Conservation (phyloP, 805 yeast species). For the Blastobotrys peoriensis region DNA sequence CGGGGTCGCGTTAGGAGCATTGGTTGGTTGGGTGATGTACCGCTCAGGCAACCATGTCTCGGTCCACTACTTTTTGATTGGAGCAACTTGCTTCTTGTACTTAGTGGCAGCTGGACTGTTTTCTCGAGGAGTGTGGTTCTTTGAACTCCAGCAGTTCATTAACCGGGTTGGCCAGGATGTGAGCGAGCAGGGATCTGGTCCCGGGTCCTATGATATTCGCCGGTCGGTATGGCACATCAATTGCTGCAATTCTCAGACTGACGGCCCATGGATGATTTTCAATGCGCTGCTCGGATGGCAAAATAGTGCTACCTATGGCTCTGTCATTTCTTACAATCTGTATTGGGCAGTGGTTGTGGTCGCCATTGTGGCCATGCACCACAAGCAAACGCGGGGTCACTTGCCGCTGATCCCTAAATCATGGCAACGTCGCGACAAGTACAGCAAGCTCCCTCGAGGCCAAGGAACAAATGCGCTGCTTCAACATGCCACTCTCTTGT, state of each 20-base stretch:
- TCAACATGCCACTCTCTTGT: conserved; percentile 10
- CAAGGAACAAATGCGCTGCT: conserved; percentile 15
- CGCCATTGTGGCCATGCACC: conserved; percentile 41
- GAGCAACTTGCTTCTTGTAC: conserved; percentile 74
- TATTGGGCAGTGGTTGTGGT: conserved; percentile 57
- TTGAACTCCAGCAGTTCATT: conserved; percentile 73
- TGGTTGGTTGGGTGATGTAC: conserved; percentile 63
- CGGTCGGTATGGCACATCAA: conserved; percentile 89
- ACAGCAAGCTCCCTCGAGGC: neutral
- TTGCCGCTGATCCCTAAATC: conserved; percentile 55
- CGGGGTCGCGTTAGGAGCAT: conserved; percentile 54
- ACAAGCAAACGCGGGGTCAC: conserved; percentile 54
- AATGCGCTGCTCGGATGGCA: conserved; percentile 94
- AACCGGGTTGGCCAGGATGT: conserved; percentile 77
- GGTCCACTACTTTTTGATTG: conserved; percentile 64
- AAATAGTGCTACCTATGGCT: conserved; percentile 86
- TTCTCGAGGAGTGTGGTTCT: conserved; percentile 85
- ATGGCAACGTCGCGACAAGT: conserved; percentile 45
- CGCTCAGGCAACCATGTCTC: conserved; percentile 75
- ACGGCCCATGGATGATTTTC: conserved; percentile 86
- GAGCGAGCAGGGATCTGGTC: conserved; percentile 85
- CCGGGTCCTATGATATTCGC: conserved; percentile 81
- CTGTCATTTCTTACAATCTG: conserved; percentile 62
- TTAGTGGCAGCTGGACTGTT: conserved; percentile 81
- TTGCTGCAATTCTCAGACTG: conserved; percentile 90